Conservation (phyloP, 2,329 filamentous ascomycete genomes). For the Elsinoe australis region DNA sequence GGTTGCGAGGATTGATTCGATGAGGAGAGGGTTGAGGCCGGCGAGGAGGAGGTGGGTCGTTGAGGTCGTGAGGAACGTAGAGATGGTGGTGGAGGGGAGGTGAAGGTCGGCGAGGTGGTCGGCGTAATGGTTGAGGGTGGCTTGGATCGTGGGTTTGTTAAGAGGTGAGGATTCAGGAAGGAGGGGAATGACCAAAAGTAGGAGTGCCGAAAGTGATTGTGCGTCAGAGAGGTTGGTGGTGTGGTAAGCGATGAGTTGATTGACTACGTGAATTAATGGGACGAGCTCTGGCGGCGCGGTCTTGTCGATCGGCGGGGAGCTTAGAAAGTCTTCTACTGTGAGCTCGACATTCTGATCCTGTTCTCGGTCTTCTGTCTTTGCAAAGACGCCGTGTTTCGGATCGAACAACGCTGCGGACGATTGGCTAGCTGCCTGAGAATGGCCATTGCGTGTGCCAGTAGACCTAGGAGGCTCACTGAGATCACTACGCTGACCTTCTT, state of each 20-base stretch:
- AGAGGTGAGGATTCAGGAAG: conserved; percentile 37
- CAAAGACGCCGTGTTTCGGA: conserved; percentile 16
- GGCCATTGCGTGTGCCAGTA: neutral
- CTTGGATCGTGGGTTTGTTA: conserved; percentile 27
- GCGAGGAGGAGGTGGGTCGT: conserved; percentile 36
- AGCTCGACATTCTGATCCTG: conserved; percentile 24
- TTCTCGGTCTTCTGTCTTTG: neutral
- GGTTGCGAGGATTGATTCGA: conserved; percentile 48
- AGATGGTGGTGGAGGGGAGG: conserved; percentile 34
- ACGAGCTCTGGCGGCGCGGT: conserved; percentile 31
- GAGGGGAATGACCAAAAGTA: conserved; percentile 41
- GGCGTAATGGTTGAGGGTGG: conserved; percentile 33
- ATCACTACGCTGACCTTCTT: neutral
- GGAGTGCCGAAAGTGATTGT: conserved; percentile 41
- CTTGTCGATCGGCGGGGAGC: conserved; percentile 28
- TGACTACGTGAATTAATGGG: conserved; percentile 37
- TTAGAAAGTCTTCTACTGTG: conserved; percentile 32
- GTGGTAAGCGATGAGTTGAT: conserved; percentile 37
- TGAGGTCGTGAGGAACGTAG: conserved; percentile 34
- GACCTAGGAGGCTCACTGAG: neutral
- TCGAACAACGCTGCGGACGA: neutral
- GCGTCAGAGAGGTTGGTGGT: conserved; percentile 36
- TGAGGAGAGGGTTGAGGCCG: conserved; percentile 44
- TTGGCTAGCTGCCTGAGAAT: neutral
- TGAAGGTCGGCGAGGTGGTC: conserved; percentile 35